Evolutionary conservation across 345 rosid species (phyloP), one percentile per base, ranked within the genome.

Genomic region (Eucalyptus cloeziana): DNA sequence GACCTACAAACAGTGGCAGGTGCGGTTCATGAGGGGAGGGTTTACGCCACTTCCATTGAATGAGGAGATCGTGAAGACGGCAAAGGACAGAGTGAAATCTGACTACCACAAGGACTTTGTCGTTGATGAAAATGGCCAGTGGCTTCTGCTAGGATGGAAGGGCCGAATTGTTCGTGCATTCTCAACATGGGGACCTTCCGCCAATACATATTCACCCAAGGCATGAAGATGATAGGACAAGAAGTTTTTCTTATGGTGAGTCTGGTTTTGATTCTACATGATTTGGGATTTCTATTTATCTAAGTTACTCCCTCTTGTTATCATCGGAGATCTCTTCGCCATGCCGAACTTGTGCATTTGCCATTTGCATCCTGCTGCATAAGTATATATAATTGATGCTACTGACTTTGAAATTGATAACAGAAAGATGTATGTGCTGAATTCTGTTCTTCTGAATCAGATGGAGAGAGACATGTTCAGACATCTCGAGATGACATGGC

Each of bases 91-190:
- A 86, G 94, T 93, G 56, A 83, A 86, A 25, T 64, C 90, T 25
- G 9, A 30, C 88, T 94, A 94, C 87, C 93, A 94, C 86, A 94
- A 92, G 86, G 96, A 94, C 88, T 94, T 93, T 88, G 89, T 88
- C 22, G 86, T 93, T 25, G 92, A 92, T 40, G 91, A 92, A 88
- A 93, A 94, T 88, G 89, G 93, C 54, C 91, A 51, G 54, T 94
- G 96, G 95, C 51, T 94, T 89, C 92, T 93, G 71, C 94, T 93
- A 37, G 96, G 96, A 44, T 94, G 96, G 96, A 94, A 94, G 88
- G 95, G 95, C 30, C 93, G 95, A 54, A 89, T 93, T 58, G 86
- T 93, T 30, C 89, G 90, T 37, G 95, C 94, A 13, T 89, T 90
- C 87, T 93, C 96, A 33, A 87, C 94, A 58, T 95, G 95, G 97